Evolutionary conservation across 305 asterid species (phyloP).

Genomic region (Fraxinus latifolia): DNA sequence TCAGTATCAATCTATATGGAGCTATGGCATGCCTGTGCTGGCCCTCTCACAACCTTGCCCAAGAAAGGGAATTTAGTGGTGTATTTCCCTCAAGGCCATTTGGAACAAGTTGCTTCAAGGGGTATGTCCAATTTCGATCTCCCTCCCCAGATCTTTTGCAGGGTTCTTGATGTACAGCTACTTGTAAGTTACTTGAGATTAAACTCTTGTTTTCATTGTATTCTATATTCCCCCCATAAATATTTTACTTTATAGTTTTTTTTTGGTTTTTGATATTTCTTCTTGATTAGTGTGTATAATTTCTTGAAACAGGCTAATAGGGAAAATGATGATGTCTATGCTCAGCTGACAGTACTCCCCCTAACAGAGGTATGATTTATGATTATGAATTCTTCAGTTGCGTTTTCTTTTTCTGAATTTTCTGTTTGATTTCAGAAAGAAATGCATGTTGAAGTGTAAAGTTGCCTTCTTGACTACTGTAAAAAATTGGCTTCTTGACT

Average conservation of each 20-base stretch:
- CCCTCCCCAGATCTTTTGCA: conserved; percentile 87
- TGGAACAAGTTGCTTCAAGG: conserved; percentile 69
- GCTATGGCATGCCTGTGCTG: conserved; percentile 97
- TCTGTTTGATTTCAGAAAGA: conserved; percentile 15
- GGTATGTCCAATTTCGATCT: conserved; percentile 70
- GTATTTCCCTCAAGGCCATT: conserved; percentile 88
- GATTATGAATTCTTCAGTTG: background rate
- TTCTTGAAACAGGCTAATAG: conserved; percentile 66
- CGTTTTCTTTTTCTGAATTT: background rate
- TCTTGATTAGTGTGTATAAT: conserved; percentile 2
- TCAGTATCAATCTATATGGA: conserved; percentile 57
- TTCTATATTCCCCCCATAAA: background rate
- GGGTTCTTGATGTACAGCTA: conserved; percentile 73
- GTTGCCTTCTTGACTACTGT: background rate
- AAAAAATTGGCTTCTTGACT: background rate
- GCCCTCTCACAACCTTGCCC: conserved; percentile 76
- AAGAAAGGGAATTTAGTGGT: conserved; percentile 77
- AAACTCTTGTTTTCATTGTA: background rate
- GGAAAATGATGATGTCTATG: conserved; percentile 95
- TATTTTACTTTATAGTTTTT: background rate
- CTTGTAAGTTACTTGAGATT: conserved; percentile 49
- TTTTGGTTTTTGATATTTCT: background rate
- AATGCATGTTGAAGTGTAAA: background rate
- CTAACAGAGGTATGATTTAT: conserved; percentile 59
- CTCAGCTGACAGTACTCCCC: conserved; percentile 79